Evolutionary conservation across 805 yeast genomes (phyloP).

Genomic region (Teunomyces barrocoloradensis): DNA sequence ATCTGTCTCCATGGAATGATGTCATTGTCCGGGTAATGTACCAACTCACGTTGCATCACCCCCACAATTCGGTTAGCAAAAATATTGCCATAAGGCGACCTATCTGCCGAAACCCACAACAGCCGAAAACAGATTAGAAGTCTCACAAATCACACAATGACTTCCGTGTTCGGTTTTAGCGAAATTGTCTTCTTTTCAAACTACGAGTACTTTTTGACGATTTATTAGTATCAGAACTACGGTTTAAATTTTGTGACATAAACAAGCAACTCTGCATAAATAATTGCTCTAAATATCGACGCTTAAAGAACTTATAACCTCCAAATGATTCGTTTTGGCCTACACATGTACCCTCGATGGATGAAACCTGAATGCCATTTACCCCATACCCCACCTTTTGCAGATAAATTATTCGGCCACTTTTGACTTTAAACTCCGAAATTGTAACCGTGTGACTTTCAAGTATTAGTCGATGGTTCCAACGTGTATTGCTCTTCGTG

Average conservation of each 20-base stretch:
- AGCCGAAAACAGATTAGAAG: neutral
- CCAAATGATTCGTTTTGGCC: too few species aligned
- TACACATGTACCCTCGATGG: too few species aligned
- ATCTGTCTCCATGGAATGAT: neutral
- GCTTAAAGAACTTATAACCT: too few species aligned
- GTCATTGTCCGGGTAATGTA: neutral
- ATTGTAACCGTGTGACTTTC: neutral
- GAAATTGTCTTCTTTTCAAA: neutral
- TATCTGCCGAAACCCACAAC: neutral
- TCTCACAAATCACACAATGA: neutral
- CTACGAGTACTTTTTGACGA: neutral
- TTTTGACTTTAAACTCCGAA: neutral
- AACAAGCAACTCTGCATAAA: too few species aligned
- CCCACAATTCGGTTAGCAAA: neutral
- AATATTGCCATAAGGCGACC: neutral
- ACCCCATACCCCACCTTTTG: too few species aligned
- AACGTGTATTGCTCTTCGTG: neutral
- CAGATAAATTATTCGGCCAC: neutral
- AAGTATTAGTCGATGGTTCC: neutral
- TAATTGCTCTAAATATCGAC: too few species aligned
- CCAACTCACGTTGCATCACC: neutral
- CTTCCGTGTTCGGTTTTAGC: conserved; percentile 1
- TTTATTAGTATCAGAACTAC: too few species aligned
- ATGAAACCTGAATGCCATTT: too few species aligned
- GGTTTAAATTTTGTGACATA: too few species aligned